phyloP scores from a whole-genome alignment of 208 protist genomes.

The Lotmaria passim region DNA sequence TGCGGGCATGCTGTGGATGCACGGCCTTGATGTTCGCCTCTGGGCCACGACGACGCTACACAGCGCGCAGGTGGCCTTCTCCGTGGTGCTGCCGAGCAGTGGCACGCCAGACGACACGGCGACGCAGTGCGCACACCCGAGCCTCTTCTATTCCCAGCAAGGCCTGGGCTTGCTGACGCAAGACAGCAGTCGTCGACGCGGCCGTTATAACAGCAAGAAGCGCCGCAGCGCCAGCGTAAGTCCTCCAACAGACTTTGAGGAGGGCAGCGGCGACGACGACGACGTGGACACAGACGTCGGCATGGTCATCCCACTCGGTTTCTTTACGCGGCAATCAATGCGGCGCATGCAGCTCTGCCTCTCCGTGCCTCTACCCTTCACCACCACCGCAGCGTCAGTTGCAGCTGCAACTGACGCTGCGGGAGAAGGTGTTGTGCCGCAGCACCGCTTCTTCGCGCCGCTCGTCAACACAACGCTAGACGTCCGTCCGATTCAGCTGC shows the following conservation, averaged over 20 bases:
- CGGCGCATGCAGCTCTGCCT: conserved; percentile 73
- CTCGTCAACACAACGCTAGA: conserved; percentile 44
- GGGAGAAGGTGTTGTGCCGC: conserved; percentile 19
- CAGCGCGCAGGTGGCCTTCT: conserved; percentile 54
- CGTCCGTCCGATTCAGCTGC: conserved; percentile 48
- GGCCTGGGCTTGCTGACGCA: conserved; percentile 36
- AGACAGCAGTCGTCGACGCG: conserved; percentile 10
- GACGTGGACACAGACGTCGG: conserved; percentile 18
- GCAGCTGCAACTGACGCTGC: background rate
- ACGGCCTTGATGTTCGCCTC: conserved; percentile 57
- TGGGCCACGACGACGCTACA: conserved; percentile 62
- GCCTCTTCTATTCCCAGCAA: conserved; percentile 62
- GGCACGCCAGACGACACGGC: conserved; percentile 38
- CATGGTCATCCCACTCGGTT: conserved; percentile 61
- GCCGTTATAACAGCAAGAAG: background rate
- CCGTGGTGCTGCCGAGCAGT: conserved; percentile 39
- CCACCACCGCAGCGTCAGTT: background rate
- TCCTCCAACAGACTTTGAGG: no score
- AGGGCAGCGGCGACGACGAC: background rate
- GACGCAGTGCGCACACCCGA: conserved; percentile 57
- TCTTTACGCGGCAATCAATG: conserved; percentile 48
- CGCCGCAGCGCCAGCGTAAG: background rate
- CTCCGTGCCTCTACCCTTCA: conserved; percentile 70
- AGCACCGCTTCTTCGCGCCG: conserved; percentile 33
- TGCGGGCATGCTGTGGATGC: conserved; percentile 58